Evolutionary conservation across 129 eudicot species (phyloP), one percentile per base, ranked within the genome.

Genomic region (Lonicera japonica): DNA sequence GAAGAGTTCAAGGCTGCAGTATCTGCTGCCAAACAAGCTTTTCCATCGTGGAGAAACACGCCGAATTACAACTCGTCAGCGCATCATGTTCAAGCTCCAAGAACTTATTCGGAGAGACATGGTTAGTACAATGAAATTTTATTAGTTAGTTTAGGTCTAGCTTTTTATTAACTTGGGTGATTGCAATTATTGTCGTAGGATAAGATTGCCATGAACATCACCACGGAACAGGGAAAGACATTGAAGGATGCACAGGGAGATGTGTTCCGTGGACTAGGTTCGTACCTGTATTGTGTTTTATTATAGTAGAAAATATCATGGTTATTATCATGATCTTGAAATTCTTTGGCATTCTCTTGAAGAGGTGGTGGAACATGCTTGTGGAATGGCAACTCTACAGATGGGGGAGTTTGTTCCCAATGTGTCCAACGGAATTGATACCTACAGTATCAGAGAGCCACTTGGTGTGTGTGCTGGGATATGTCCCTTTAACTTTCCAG

Each of bases 331-430:
- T 39, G 55, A 24, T 46, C 36, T 65, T 67, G 58, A 41, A 59
- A 25, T 69, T 45, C 12, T 56, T 65, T 60, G 43, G 18, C 23
- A 51, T 68, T 68, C 41, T 73, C 43, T n/a, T 64, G 69, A 56
- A 92, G 99, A 94, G 99, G 99, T 94, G 79, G 99, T 94, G 67
- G 99, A 94, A 74, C 96, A 88, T 80, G 99, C 88, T 16, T 82
- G 96, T 74, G 99, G 99, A 45, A 94, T 94, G 99, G 99, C 89
- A 60, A 85, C 83, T 67, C 66, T 94, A 68, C 99, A 94, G 68
- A 88, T 94, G 99, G 99, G 99, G 54, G 99, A 94, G 69, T 94
- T 66, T 80, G 77, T 78, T 47, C 79, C 99, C 66, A 94, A 94
- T 56, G 96, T 94, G n/a, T 80, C 99, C 50, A 83, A 70, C 61